Base-by-base conservation (phyloP, 495 filamentous ascomycete species). In the Neurospora intermedia region DNA sequence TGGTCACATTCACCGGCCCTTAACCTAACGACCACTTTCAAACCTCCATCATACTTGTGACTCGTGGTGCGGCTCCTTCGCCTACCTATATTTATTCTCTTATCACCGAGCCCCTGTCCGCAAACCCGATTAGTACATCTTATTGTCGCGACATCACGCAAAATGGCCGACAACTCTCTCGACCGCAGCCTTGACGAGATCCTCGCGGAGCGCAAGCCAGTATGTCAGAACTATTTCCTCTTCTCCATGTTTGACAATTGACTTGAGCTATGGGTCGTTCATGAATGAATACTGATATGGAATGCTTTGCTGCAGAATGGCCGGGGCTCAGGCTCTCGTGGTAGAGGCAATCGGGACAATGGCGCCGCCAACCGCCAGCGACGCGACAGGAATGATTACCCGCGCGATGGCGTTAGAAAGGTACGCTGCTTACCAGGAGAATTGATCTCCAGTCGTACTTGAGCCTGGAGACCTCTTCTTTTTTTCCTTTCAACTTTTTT, bases 171-270 rank as follows among this genome's bases (percentile, higher is more conserved):
- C 54, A 66, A 66, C 41, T 70, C 41, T 46, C 76, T 96, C 89
- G 93, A 96, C 82, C 91, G 91, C 79, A 91, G 90, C 79, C 86
- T 96, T 69, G 93, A 95, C 81, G 93, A 96, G 80, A 92, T 93
- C 77, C 93, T 96, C 75, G 88, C 88, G 73, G 93, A 94, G 78
- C 91, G 91, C 77, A 88, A 91, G 84, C 92, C 91, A 79, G 87
- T 76, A 77, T 16, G 71, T 74, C 15, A 66, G 35, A 18, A 6
- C 6, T 15, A 38, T 15, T 66, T n/a, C 27, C 2, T 15, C 18
- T 6, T 43, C 38, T 20, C 1, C 43, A 74, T 70, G 71, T 69
- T 3, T 74, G 45, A 0, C 45, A 18, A 2, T 23, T 27, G 7
- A 74, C 23, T 35, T 38, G 27, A 27, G 27, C 15, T 16, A 7